These are phyloP conservation scores for Spathaspora girioi DNA, from an alignment of 805 yeast genomes.

Conservation along the genomic window DNA sequence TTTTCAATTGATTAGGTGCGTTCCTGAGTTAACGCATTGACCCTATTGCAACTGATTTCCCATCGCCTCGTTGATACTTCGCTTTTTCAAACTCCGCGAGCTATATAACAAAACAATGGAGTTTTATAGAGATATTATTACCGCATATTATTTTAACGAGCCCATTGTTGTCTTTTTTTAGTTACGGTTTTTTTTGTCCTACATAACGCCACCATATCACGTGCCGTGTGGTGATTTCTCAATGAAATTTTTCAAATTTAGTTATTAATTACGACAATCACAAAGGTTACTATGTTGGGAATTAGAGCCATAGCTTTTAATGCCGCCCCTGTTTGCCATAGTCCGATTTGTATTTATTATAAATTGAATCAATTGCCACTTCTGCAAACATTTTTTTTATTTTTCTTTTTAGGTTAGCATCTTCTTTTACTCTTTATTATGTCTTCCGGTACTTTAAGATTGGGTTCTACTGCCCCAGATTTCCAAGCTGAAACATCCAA, in stretches of 20 bases:
- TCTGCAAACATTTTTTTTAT: neutral
- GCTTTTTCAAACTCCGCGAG: too few species aligned
- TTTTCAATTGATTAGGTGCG: too few species aligned
- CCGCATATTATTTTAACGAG: too few species aligned
- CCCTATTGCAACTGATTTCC: too few species aligned
- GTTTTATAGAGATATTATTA: too few species aligned
- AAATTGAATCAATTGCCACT: neutral
- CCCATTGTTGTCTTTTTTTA: neutral
- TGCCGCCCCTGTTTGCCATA: neutral
- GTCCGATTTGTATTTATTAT: neutral
- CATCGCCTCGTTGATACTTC: too few species aligned
- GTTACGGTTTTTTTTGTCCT: neutral
- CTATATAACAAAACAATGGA: too few species aligned
- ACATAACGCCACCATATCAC: neutral
- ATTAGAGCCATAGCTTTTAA: neutral
- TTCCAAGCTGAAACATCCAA: conserved; percentile 78
- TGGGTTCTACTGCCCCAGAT: conserved; percentile 85
- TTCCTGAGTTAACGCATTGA: too few species aligned
- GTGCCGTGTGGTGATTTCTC: neutral
- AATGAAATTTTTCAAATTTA: neutral
- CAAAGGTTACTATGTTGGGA: neutral
- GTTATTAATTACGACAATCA: neutral
- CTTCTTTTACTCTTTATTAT: neutral
- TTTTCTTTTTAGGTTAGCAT: neutral
- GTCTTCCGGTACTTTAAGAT: conserved; percentile 41